Base-by-base conservation (phyloP, 495 filamentous ascomycete genomes). In the Lineolata rhizophorae region DNA sequence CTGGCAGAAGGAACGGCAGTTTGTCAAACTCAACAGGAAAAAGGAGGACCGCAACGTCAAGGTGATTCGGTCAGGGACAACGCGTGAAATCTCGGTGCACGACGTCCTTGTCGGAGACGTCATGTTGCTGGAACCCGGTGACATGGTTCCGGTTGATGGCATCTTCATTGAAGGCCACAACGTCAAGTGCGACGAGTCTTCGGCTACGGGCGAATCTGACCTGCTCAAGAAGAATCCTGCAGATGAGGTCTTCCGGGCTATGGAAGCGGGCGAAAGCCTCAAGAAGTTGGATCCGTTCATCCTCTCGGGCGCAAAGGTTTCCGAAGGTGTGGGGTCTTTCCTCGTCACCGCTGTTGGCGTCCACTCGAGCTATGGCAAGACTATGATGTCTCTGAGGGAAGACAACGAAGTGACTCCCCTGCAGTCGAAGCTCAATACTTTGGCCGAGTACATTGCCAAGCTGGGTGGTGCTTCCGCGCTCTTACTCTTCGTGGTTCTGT, bases 381-480 rank as follows among this genome's bases (percentile, higher is more conserved):
- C 80, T 20, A 70, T 94, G 65, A 87, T 95, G 80, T 74, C 81
- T 29, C 64, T 94, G 17, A 76, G 75, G 35, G 81, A 91, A 36
- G 78, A 87, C 37, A 72, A 71, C 39, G 84, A 95, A 42, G 80
- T 82, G 8, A 95, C 85, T 6, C 85, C 85, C n/a, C 58, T 95
- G 24, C 85, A 95, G 52, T 74, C 72, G 4, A 95, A 95, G 54
- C 63, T 95, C 40, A 91, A 90, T 43, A 60, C 76, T 22, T 65
- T 95, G 32, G 85, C 85, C 25, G 80, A 87, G 47, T 82, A 82
- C 43, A 94, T 95, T 34, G 84, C 85, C 10, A 93, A 94, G 50
- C 67, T 94, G 15, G 85, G 84, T 53, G 70, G 70, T 38, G 75
- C 76, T 32, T 72, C 82, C 35, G 85, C 79, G 37, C 58, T 85